Evolutionary conservation across 352 stramenopile species (phyloP).

Genomic region (Phytophthora tentaculata): DNA sequence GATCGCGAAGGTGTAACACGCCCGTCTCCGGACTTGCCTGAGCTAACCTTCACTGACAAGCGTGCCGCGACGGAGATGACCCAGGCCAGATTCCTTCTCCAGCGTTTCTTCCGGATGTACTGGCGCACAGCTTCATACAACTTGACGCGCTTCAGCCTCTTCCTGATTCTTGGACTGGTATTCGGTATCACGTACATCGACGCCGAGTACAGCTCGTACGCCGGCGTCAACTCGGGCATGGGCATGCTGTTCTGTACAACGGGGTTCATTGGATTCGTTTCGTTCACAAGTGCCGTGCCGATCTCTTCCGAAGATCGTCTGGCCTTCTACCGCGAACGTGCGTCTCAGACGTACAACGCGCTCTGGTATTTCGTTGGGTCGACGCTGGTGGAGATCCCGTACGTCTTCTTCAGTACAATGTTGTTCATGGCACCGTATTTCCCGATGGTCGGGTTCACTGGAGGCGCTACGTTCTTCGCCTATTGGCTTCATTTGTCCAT

Average conservation of each 20-base stretch:
- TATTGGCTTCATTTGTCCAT: too few relatives aligned
- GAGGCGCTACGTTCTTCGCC: too few relatives aligned
- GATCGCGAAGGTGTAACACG: conserved; percentile 37
- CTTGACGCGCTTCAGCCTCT: conserved; percentile 49
- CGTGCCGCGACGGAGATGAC: conserved; percentile 24
- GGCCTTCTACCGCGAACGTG: conserved; percentile 64
- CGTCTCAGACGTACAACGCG: too few relatives aligned
- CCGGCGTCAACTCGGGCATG: conserved; percentile 34
- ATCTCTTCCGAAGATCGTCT: conserved; percentile 73
- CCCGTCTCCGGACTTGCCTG: conserved; percentile 31
- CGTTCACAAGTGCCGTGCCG: conserved; percentile 66
- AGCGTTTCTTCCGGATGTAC: conserved; percentile 70
- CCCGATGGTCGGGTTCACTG: too few relatives aligned
- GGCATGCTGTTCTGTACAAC: conserved; percentile 73
- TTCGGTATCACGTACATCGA: conserved; percentile 30
- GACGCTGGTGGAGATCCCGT: too few relatives aligned
- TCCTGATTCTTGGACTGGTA: conserved; percentile 27
- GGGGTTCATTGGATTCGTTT: conserved; percentile 73
- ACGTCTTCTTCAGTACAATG: too few relatives aligned
- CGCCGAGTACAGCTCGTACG: conserved; percentile 29
- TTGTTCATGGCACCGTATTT: too few relatives aligned
- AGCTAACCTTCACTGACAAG: conserved; percentile 44
- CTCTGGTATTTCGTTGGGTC: too few relatives aligned
- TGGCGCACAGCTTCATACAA: conserved; percentile 59
- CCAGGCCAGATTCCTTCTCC: conserved; percentile 47